Conservation (phyloP, 306 rosid species). For the Vigna unguiculata region DNA sequence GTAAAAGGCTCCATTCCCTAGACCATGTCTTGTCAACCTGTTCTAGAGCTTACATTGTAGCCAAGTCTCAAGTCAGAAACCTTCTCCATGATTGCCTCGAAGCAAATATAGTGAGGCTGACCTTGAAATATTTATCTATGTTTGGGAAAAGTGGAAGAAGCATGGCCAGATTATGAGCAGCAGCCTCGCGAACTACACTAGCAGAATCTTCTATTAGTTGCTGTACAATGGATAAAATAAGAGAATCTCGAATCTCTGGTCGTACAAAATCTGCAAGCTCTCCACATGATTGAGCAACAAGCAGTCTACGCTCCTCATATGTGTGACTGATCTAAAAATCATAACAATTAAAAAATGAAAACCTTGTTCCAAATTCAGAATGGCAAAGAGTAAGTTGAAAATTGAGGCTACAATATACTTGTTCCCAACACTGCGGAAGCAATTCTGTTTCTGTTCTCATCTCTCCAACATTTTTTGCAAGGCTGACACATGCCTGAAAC, state of each 20-base stretch:
- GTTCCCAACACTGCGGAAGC: constrained; percentile 99
- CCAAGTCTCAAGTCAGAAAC: constrained; percentile 98
- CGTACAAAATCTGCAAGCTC: constrained; percentile 95
- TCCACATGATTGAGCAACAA: constrained; percentile 98
- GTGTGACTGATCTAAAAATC: constrained; percentile 80
- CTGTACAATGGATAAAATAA: constrained; percentile 91
- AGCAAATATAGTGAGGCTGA: constrained; percentile 99
- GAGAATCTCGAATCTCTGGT: constrained; percentile 97
- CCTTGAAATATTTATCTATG: constrained; percentile 99
- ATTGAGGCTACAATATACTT: constrained; percentile 60
- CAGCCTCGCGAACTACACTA: constrained; percentile 94
- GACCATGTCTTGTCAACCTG: constrained; percentile 84
- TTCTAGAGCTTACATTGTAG: constrained; percentile 98
- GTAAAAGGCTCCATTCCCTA: constrained; percentile 81
- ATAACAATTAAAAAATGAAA: constrained; percentile 42
- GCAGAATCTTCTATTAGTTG: constrained; percentile 95
- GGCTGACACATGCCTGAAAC: constrained; percentile 92
- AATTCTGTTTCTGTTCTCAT: constrained; percentile 99
- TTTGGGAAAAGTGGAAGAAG: constrained; percentile 94
- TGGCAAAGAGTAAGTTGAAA: constrained; percentile 37
- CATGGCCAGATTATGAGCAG: constrained; percentile 92
- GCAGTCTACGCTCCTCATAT: constrained; percentile 98
- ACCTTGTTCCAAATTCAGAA: constrained; percentile 37
- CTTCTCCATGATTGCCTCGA: constrained; percentile 99
- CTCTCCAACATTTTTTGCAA: constrained; percentile 93